Percentiles rank a stretch among this genome's conserved stretches.
These are phyloP conservation scores for Emericellopsis terricola DNA, from an alignment of 495 filamentous ascomycete species.

Conservation along the genomic window DNA sequence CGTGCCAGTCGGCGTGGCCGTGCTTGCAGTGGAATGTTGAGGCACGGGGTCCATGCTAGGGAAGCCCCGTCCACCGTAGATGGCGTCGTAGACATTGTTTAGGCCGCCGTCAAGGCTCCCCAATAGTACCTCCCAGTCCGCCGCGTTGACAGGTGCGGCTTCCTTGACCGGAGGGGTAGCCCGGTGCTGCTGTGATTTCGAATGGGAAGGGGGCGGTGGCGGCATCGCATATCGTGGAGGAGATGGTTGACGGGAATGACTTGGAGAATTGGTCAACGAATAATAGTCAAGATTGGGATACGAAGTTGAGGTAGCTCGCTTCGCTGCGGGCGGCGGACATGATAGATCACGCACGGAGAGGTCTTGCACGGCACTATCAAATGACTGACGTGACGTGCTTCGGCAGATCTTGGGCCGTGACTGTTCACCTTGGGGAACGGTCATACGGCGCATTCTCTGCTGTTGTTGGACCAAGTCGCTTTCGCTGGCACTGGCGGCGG, in stretches of 20 bases:
- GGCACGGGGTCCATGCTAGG: constrained; percentile 19
- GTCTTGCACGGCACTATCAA: constrained; percentile 21
- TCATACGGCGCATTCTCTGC: constrained; percentile 32
- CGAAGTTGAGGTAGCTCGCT: constrained; percentile 7
- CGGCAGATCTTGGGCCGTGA: constrained; percentile 13
- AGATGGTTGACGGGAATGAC: constrained; percentile 10
- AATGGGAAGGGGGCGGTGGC: no score
- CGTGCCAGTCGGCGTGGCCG: constrained; percentile 6
- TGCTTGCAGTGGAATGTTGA: constrained; percentile 8
- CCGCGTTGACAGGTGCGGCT: constrained; percentile 29
- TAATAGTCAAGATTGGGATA: constrained; percentile 22
- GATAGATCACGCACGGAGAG: constrained; percentile 15
- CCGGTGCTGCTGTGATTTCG: constrained; percentile 16
- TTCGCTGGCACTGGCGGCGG: constrained; percentile 18
- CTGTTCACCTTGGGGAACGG: constrained; percentile 12
- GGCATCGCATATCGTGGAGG: no score
- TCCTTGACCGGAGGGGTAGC: constrained; percentile 12
- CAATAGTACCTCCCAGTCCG: constrained; percentile 64
- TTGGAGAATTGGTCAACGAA: constrained; percentile 12
- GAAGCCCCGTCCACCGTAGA: constrained; percentile 52
- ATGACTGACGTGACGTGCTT: constrained; percentile 18
- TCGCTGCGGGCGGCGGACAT: no score
- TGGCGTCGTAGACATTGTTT: constrained; percentile 67
- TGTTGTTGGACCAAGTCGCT: constrained; percentile 31
- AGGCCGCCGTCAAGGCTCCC: constrained; percentile 60